These are phyloP conservation scores for Penicillium tannophilum DNA, from an alignment of 495 filamentous ascomycete species.

Conservation along the genomic window DNA sequence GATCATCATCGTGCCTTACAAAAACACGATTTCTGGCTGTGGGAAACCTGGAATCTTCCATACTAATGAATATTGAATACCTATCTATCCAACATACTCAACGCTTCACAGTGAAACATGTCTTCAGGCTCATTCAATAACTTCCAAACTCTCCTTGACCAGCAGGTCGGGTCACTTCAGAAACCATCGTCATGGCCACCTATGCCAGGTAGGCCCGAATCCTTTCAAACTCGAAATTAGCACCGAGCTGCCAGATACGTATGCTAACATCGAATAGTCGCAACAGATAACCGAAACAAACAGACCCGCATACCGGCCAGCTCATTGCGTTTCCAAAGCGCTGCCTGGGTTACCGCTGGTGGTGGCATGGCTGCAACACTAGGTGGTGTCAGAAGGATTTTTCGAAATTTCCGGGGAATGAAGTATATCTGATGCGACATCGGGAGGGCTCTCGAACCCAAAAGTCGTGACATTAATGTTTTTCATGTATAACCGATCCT, in stretches of 20 bases:
- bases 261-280: background rate
- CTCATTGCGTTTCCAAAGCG: conserved; percentile 32
- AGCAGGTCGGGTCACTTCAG: conserved; percentile 25
- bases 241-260: background rate
- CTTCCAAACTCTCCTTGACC: conserved; percentile 27
- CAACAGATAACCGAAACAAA: conserved; percentile 9
- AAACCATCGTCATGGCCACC: conserved; percentile 9
- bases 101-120: background rate
- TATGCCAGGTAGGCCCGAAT: background rate
- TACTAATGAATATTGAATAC: background rate
- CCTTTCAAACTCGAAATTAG: background rate
- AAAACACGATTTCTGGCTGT: background rate
- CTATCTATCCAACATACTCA: background rate
- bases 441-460: background rate
- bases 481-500: background rate
- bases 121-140: conserved; percentile 14
- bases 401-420: conserved; percentile 34
- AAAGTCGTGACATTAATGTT: background rate
- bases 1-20: background rate
- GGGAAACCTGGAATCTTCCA: background rate
- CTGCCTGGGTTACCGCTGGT: conserved; percentile 36
- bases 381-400: conserved; percentile 31
- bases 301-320: conserved; percentile 21
- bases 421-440: conserved; percentile 24
- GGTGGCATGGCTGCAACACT: conserved; percentile 36